A percentile compares a stretch with the other conserved stretches of the same genome.
Evolutionary conservation across 2,329 filamentous ascomycete genomes (phyloP).

Genomic region (Sclerotinia sclerotiorum): DNA sequence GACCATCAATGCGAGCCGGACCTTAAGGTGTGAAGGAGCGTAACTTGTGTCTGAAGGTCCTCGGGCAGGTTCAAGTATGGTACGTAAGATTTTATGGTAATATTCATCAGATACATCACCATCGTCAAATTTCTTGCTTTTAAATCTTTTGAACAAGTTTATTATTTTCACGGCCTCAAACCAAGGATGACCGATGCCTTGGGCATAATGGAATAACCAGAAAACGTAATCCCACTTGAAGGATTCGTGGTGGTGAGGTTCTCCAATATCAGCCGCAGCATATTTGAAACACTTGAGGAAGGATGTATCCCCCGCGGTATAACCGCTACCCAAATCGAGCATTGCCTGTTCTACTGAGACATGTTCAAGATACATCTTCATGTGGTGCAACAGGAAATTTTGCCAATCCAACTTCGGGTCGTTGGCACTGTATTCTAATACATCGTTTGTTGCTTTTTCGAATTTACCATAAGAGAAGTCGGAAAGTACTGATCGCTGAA

Average conservation of each 20-base stretch:
- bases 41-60: slow-evolving; percentile 29
- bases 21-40: slow-evolving; percentile 13
- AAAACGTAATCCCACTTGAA: slow-evolving; percentile 41
- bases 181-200: slow-evolving; percentile 42
- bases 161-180: slow-evolving; percentile 6
- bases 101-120: slow-evolving; percentile 40
- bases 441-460: slow-evolving; percentile 24
- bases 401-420: slow-evolving; percentile 32
- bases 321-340: slow-evolving; percentile 40
- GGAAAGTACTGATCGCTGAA: slow-evolving; percentile 21
- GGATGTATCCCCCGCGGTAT: slow-evolving; percentile 2
- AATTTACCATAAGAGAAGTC: slow-evolving; percentile 30
- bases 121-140: slow-evolving; percentile 6
- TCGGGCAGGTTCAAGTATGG: slow-evolving; percentile 38
- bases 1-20: slow-evolving; percentile 43
- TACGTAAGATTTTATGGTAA: slow-evolving; percentile 42
- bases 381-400: slow-evolving; percentile 27
- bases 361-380: slow-evolving; percentile 35
- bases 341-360: slow-evolving; percentile 40
- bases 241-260: slow-evolving; percentile 35
- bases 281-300: slow-evolving; percentile 19
- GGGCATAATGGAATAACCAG: slow-evolving; percentile 43
- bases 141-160: slow-evolving; percentile 5
- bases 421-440: slow-evolving; percentile 23
- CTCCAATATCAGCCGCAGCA: neutral